Percentiles rank a stretch among this genome's conserved stretches.
These are phyloP conservation scores for Rhizopogon salebrosus DNA, from an alignment of 768 basidiomycete genomes.

Conservation along the genomic window DNA sequence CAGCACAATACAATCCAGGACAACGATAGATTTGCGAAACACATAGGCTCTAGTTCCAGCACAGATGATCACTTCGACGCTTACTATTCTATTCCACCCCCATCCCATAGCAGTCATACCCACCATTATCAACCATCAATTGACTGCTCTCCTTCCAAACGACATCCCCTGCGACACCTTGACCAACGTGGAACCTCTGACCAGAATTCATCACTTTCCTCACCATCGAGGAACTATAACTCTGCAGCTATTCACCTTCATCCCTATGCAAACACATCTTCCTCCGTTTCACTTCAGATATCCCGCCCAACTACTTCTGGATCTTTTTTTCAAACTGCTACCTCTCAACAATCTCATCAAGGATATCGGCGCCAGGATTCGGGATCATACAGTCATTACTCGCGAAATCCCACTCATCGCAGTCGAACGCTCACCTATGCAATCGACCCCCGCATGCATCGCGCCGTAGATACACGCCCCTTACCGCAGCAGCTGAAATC, in stretches of 20 bases:
- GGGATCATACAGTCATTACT: slow-evolving; percentile 5
- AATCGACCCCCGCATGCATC: neutral
- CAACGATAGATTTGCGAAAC: neutral
- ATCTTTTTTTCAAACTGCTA: slow-evolving; percentile 15
- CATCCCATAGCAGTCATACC: slow-evolving; percentile 8
- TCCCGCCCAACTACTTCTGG: slow-evolving; percentile 7
- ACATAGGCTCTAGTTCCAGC: neutral
- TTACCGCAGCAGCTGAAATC: slow-evolving; percentile 33
- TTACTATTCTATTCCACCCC: slow-evolving; percentile 38
- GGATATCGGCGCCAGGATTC: slow-evolving; percentile 9
- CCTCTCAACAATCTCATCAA: slow-evolving; percentile 18
- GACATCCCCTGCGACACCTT: slow-evolving; percentile 14
- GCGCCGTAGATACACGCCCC: neutral
- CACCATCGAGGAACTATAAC: slow-evolving; percentile 4
- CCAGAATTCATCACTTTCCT: slow-evolving; percentile 12
- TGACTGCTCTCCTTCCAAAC: slow-evolving; percentile 11
- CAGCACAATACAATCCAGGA: neutral
- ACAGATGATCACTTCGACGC: slow-evolving; percentile 46
- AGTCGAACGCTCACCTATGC: neutral
- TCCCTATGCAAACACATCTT: slow-evolving; percentile 47
- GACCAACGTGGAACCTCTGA: slow-evolving; percentile 13
- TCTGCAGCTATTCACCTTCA: slow-evolving; percentile 30
- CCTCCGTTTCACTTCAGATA: slow-evolving; percentile 11
- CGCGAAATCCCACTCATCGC: neutral
- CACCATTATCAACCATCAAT: slow-evolving; percentile 8